Evolutionary conservation across 371 early-diverging fungal genomes (phyloP), one percentile per base, ranked within the genome.

Genomic region (Capniomyces stellatus): DNA sequence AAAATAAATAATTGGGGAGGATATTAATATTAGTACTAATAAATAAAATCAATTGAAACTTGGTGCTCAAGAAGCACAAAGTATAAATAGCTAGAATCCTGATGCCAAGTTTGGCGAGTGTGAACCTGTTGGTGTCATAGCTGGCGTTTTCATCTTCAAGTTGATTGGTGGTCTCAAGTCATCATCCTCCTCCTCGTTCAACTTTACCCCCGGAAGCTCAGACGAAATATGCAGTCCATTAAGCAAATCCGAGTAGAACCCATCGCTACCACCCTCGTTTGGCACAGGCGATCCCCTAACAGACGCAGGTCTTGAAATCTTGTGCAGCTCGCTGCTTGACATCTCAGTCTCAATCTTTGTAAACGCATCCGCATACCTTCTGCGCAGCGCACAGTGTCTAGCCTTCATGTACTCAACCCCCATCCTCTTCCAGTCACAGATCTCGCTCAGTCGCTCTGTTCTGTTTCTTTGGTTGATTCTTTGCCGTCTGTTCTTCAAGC

Each of bases 351-450:
- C 12, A 8, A 10, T n/a, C 8, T n/a, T 25, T 35, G 6, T 15
- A 35, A 6, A 10, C 15, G 6, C 35, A 35, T 35, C 35, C 15
- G 6, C 35, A 66, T 85, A 93, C 47, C 80, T 78, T 48, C 93
- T 77, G 44, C 90, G 81, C 21, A 93, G 74, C 18, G 93, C 90
- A 50, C 91, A 71, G 70, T 90, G 89, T 30, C 96, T 78, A 6
- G 94, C 93, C 66, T 92, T 91, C 72, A 91, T 85, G 72, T 95
- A 95, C 64, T 93, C 94, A 29, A 89, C 73, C 27, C 96, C 94
- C 89, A 93, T 87, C 40, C 90, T 81, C 70, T 92, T 92, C 96
- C 94, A 95, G 66, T 95, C 96, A 58, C 93, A 73, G n/a, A 95
- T 74, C 70, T 95, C 94, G 4, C 85, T 81, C 19, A 93, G 78